phyloP scores from a whole-genome alignment of 129 eudicot genomes.

The Silybum marianum region DNA sequence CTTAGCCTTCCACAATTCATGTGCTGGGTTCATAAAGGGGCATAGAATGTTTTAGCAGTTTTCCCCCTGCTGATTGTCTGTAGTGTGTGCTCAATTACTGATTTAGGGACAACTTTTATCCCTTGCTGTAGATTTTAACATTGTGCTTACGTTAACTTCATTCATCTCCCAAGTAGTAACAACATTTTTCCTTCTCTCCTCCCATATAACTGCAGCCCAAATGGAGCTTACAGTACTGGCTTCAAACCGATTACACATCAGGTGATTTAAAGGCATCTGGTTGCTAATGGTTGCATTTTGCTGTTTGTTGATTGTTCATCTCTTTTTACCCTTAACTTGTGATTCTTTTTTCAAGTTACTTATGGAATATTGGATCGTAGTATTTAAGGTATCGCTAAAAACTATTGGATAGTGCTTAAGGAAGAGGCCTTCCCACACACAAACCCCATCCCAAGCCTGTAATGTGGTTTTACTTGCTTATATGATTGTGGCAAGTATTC shows the following conservation, averaged over 20 bases:
- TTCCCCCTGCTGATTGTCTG: background rate
- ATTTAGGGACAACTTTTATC: background rate
- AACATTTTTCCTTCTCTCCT: conserved; percentile 7
- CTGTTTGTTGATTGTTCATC: conserved; percentile 8
- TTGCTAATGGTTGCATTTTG: conserved; percentile 20
- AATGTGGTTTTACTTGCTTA: background rate
- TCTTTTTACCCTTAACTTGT: background rate
- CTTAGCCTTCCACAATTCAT: background rate
- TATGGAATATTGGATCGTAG: background rate
- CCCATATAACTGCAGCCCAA: conserved; percentile 60
- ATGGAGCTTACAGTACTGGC: conserved; percentile 98
- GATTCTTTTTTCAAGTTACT: conserved; percentile 12
- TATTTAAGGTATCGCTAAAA: background rate
- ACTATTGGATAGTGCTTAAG: background rate
- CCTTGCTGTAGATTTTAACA: background rate
- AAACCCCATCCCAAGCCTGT: no score
- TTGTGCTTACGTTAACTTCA: background rate
- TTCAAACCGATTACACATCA: conserved; percentile 97
- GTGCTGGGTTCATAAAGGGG: background rate
- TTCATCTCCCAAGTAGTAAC: background rate
- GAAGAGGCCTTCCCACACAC: no score
- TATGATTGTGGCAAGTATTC: background rate
- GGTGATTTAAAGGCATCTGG: conserved; percentile 66
- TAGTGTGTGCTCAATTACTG: background rate
- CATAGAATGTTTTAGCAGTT: background rate